Base-by-base conservation (phyloP, 2,329 filamentous ascomycete genomes). In the Aureobasidium sp. region DNA sequence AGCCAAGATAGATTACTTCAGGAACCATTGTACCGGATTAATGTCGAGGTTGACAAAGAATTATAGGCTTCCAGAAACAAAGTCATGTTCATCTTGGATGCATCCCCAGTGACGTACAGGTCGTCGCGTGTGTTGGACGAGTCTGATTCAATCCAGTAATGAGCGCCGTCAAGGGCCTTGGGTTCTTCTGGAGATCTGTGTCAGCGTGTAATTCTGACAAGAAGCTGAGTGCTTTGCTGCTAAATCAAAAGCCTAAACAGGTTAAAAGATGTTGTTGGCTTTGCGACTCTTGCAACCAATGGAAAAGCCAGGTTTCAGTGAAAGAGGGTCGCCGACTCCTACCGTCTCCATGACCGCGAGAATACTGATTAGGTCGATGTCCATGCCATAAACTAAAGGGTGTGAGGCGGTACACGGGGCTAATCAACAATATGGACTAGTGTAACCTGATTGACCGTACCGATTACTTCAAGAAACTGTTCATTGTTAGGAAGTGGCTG, bases 71-170 rank as follows among this genome's bases (percentile, higher is more conserved):
- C 69, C 61, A 73, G 67, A 59, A 79, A 80, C 41, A 75, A 71
- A 11, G 69, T 68, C 66, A 80, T 70, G 61, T 79, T 75, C 64
- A 81, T 68, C 16, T 71, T 72, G 50, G 72, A 73, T 49, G 72
- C 71, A 57, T 81, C 73, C 4, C 74, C 59, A 16, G 60, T 61
- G 3, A 62, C 53, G 61, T 80, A 80, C 0, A 81, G 63, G 54
- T 80, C 78, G 30, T 73, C 70, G 2, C 78, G 71, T 0, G 76
- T 79, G 39, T 72, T 70, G 38, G 76, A 79, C 0, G 68, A 74
- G 62, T 81, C 78, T 0, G 72, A 66, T 66, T 81, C 78, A 59
- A 79, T 75, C 53, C 75, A 73, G 61, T 79, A 79, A 62, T 81
- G 79, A 3, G 73, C 73, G n/a, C 74, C 74, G 12, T 65, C 64